Conservation (phyloP, 805 yeast genomes). For the Pichia exigua region DNA sequence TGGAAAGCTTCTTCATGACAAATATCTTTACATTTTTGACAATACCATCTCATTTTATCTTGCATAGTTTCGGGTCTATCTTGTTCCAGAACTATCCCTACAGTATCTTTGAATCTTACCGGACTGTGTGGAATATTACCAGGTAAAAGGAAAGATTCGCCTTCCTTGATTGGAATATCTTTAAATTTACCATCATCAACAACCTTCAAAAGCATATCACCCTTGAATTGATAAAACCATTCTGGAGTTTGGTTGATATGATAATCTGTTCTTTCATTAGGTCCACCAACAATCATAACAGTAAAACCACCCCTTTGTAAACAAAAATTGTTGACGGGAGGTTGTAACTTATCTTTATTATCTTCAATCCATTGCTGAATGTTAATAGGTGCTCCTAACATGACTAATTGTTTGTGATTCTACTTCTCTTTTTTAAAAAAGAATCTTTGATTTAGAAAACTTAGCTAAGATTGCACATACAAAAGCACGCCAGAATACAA, state of each 20-base stretch:
- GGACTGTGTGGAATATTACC: conserved; percentile 86
- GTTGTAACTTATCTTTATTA: conserved; percentile 67
- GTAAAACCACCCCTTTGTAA: conserved; percentile 89
- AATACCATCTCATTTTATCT: conserved; percentile 85
- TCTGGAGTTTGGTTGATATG: conserved; percentile 94
- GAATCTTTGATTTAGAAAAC: too few species aligned
- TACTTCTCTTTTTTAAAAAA: too few species aligned
- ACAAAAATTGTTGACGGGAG: conserved; percentile 89
- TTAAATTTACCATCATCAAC: conserved; percentile 72
- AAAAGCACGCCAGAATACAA: background rate
- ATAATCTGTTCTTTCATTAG: conserved; percentile 88
- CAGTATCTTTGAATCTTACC: conserved; percentile 74
- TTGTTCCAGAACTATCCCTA: conserved; percentile 89
- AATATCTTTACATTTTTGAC: conserved; percentile 55
- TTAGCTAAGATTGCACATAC: background rate
- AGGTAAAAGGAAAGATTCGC: conserved; percentile 83
- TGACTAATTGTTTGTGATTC: conserved; percentile 13
- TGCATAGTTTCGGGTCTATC: conserved; percentile 67
- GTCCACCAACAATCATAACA: conserved; percentile 94
- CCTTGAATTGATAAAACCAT: conserved; percentile 84
- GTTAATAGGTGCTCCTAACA: conserved; percentile 66
- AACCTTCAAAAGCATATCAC: conserved; percentile 75
- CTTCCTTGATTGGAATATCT: conserved; percentile 71
- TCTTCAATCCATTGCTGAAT: conserved; percentile 75
- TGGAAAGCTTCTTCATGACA: conserved; percentile 67